phyloP scores from a whole-genome alignment of 768 basidiomycete genomes.

The Leccinum truebloodii region DNA sequence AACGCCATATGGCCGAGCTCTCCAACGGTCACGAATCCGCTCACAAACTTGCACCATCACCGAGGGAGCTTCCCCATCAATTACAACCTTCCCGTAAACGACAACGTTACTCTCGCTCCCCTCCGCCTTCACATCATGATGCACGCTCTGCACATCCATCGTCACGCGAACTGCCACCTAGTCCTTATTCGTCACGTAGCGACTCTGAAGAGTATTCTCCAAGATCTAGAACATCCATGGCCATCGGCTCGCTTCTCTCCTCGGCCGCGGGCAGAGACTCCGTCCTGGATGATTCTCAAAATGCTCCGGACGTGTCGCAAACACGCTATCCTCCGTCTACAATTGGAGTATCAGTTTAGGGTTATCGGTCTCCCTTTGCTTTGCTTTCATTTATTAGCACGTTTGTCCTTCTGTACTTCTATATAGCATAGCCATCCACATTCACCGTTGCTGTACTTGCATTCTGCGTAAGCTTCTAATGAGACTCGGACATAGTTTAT shows the following conservation, averaged over 20 bases:
- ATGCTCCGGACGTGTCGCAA: constrained; percentile 20
- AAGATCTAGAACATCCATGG: constrained; percentile 73
- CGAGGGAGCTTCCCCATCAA: constrained; percentile 34
- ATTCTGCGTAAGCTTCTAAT: constrained; percentile 24
- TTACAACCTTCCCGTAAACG: constrained; percentile 59
- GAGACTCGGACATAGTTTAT: background rate
- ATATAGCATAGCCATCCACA: constrained; percentile 22
- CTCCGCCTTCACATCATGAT: constrained; percentile 42
- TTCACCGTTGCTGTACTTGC: constrained; percentile 21
- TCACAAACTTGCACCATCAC: constrained; percentile 8
- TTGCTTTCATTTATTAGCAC: constrained; percentile 25
- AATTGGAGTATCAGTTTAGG: constrained; percentile 27
- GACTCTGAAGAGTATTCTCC: constrained; percentile 72
- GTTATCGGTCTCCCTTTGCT: background rate
- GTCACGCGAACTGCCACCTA: constrained; percentile 62
- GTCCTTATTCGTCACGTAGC: constrained; percentile 71
- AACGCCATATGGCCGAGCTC: constrained; percentile 16
- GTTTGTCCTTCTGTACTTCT: constrained; percentile 25
- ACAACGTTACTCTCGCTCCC: constrained; percentile 60
- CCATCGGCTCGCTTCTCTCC: constrained; percentile 73
- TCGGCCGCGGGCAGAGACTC: constrained; percentile 37
- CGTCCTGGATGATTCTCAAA: constrained; percentile 28
- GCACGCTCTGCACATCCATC: constrained; percentile 33
- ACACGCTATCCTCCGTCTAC: constrained; percentile 18
- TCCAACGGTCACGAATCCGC: constrained; percentile 19